Conservation (phyloP, 148 eudicot species). For the Mesembryanthemum crystallinum region DNA sequence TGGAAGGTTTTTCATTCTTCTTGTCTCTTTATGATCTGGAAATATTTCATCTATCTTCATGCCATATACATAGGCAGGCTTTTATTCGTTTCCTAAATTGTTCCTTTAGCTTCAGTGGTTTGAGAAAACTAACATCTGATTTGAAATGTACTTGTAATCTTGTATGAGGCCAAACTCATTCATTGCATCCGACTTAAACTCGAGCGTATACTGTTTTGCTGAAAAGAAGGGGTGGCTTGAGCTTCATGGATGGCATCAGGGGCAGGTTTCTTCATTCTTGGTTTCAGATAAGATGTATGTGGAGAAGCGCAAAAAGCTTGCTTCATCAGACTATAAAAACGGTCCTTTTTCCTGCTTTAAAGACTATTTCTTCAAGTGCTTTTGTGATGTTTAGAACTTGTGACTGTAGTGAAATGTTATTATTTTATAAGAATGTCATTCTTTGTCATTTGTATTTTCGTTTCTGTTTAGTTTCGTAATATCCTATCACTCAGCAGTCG, state of each 20-base stretch:
- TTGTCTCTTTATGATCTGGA: too few relatives aligned
- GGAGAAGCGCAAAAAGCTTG: conserved; percentile 48
- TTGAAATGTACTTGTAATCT: conserved; percentile 30
- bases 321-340: conserved; percentile 59
- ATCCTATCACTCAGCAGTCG: too few relatives aligned
- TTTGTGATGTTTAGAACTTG: not conserved
- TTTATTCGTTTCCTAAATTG: conserved; percentile 73
- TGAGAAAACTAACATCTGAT: conserved; percentile 25
- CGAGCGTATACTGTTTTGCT: conserved; percentile 28
- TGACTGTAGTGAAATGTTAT: not conserved
- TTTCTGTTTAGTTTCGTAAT: not conserved
- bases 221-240: conserved; percentile 49
- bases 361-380: not conserved
- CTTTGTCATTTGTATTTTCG: not conserved
- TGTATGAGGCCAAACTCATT: too few relatives aligned
- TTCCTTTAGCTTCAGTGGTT: conserved; percentile 45
- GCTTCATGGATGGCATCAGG: conserved; percentile 63
- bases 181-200: conserved; percentile 30
- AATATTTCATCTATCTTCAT: too few relatives aligned
- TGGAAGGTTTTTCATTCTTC: conserved; percentile 72
- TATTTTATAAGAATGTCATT: not conserved
- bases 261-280: conserved; percentile 39
- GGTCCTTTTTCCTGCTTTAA: conserved; percentile 39
- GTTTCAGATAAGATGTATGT: conserved; percentile 27
- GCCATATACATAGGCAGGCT: too few relatives aligned